These are phyloP conservation scores for Gonapodya sp. DNA, from an alignment of 192 early-diverging fungal genomes.

Conservation along the genomic window DNA sequence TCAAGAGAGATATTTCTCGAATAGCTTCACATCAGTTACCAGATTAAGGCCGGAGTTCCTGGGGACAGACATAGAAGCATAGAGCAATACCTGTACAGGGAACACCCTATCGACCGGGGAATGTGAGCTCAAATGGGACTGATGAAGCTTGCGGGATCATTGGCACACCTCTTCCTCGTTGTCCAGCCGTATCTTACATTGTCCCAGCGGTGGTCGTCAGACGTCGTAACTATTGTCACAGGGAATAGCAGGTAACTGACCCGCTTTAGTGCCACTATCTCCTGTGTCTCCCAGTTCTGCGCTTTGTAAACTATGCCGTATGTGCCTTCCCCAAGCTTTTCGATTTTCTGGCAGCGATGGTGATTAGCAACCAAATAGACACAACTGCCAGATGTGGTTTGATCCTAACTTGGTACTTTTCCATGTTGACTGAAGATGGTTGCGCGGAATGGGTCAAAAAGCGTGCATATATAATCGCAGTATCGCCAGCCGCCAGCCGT, in stretches of 20 bases:
- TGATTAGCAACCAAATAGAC: too few species aligned
- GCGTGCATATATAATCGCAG: background rate
- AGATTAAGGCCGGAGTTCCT: too few species aligned
- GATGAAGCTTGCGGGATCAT: background rate
- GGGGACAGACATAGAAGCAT: background rate
- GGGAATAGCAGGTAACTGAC: conserved; percentile 36
- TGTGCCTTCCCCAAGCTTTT: conserved; percentile 95
- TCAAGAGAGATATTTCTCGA: conserved; percentile 70
- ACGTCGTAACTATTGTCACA: background rate
- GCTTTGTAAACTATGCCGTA: conserved; percentile 99
- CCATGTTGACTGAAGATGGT: background rate
- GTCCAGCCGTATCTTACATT: conserved; percentile 57
- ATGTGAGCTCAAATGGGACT: background rate
- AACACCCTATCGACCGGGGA: conserved; percentile 23
- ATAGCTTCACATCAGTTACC: conserved; percentile 64
- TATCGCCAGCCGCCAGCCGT: background rate
- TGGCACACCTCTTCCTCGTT: conserved; percentile 65
- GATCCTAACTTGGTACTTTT: background rate
- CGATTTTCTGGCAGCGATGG: conserved; percentile 92
- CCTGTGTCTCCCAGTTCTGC: conserved; percentile 85
- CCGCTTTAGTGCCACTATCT: conserved; percentile 96
- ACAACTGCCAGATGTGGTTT: too few species aligned
- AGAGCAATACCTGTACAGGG: conserved; percentile 30
- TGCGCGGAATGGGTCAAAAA: background rate
- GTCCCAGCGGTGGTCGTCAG: background rate